phyloP scores from a whole-genome alignment of 495 filamentous ascomycete genomes.

The Aspergillus mulundensis region DNA sequence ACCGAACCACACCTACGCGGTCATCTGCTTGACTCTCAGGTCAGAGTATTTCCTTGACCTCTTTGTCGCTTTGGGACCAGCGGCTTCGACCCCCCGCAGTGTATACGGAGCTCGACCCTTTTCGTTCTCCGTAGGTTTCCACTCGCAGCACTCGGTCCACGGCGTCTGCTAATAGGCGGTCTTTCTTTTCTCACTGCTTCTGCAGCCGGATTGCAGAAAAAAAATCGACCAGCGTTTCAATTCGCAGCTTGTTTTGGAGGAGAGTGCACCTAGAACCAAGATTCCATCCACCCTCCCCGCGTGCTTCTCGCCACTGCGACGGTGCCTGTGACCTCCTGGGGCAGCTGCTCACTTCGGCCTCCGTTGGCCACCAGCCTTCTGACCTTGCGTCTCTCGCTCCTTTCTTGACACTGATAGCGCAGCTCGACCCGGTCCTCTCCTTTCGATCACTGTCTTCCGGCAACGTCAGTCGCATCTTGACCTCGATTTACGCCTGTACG shows the following conservation, averaged over 20 bases:
- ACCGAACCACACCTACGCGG: background rate
- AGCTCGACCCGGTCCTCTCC: background rate
- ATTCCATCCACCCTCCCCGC: constrained; percentile 19
- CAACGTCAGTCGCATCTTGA: background rate
- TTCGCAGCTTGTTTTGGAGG: constrained; percentile 8
- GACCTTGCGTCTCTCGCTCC: constrained; percentile 12
- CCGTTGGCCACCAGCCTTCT: constrained; percentile 15
- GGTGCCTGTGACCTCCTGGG: constrained; percentile 37
- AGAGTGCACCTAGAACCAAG: background rate
- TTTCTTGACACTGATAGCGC: constrained; percentile 12
- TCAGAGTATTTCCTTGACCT: background rate
- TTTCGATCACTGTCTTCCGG: background rate
- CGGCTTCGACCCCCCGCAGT: background rate
- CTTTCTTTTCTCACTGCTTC: constrained; percentile 14
- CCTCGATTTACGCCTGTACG: background rate
- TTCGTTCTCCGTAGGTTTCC: constrained; percentile 2
- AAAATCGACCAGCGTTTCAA: constrained; percentile 5
- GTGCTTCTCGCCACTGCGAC: constrained; percentile 29
- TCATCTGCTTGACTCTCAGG: background rate
- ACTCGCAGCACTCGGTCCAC: background rate
- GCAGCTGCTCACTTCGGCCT: constrained; percentile 34
- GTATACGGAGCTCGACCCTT: background rate
- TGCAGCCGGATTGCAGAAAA: constrained; percentile 15
- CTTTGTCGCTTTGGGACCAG: background rate
- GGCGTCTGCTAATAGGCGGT: constrained; percentile 3